These are phyloP conservation scores for Pachysandra terminalis DNA, from an alignment of 164 flowering plant genomes.

Conservation along the genomic window DNA sequence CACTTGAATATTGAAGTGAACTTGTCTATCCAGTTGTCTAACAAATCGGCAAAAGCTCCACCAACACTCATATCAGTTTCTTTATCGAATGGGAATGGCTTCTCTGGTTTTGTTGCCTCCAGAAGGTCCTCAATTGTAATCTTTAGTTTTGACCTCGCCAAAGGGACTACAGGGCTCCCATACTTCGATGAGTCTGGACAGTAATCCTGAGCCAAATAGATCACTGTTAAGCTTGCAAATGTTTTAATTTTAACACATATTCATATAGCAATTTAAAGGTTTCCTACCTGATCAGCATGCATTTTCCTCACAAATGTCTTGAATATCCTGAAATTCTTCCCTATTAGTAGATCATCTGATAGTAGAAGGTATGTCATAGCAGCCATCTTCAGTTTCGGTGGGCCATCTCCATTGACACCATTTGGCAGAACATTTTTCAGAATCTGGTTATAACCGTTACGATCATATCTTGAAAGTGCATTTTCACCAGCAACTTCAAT, in stretches of 20 bases:
- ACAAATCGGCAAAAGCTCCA: slow-evolving; percentile 21
- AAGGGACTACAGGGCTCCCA: slow-evolving; percentile 30
- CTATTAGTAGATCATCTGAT: slow-evolving; percentile 42
- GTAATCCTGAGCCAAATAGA: slow-evolving; percentile 39
- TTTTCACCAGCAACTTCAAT: slow-evolving; percentile 79
- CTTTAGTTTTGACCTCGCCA: slow-evolving; percentile 54
- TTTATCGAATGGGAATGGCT: slow-evolving; percentile 56
- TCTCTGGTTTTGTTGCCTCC: slow-evolving; percentile 55
- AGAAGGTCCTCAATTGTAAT: slow-evolving; percentile 51
- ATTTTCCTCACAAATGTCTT: slow-evolving; percentile 66
- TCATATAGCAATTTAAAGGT: not conserved
- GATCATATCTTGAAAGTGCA: slow-evolving; percentile 72
- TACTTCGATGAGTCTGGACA: slow-evolving; percentile 45
- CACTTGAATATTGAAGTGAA: slow-evolving; percentile 17
- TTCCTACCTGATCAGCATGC: slow-evolving; percentile 76
- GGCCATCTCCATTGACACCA: slow-evolving; percentile 58
- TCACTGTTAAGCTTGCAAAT: not conserved
- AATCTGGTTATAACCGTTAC: slow-evolving; percentile 65
- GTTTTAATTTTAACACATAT: not conserved
- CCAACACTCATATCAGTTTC: slow-evolving; percentile 60
- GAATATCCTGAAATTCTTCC: slow-evolving; percentile 49
- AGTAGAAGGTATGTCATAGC: slow-evolving; percentile 79
- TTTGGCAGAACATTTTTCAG: slow-evolving; percentile 75
- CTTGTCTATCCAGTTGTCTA: slow-evolving; percentile 11
- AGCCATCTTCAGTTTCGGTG: slow-evolving; percentile 47